Evolutionary conservation across 495 filamentous ascomycete species (phyloP).

Genomic region (Achaetomiella virescens): DNA sequence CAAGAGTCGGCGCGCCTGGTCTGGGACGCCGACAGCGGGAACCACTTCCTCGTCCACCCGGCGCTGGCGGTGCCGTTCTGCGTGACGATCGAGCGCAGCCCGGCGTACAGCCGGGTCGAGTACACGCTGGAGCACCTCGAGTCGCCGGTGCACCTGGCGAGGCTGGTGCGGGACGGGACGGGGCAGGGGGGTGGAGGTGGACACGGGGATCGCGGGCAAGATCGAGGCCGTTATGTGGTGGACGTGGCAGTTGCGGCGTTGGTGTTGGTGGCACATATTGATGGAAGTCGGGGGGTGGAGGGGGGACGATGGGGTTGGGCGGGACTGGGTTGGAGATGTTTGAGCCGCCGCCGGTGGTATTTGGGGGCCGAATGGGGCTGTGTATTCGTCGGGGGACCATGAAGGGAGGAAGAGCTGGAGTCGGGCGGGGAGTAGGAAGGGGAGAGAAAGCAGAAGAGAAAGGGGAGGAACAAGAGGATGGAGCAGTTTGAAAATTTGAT

Average conservation of each 20-base stretch:
- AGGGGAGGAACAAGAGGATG: slow-evolving; percentile 28
- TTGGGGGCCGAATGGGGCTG: slow-evolving; percentile 17
- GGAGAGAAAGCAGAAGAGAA: slow-evolving; percentile 20
- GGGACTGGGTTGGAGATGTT: slow-evolving; percentile 39
- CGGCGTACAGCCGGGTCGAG: slow-evolving; percentile 50
- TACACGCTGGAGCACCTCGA: slow-evolving; percentile 59
- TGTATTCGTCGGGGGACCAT: slow-evolving; percentile 12
- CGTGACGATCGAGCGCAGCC: slow-evolving; percentile 45
- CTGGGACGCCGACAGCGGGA: slow-evolving; percentile 56
- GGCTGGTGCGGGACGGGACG: slow-evolving; percentile 46
- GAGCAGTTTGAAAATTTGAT: slow-evolving; percentile 53
- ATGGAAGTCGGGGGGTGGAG: not conserved
- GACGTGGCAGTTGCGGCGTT: slow-evolving; percentile 66
- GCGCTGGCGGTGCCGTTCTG: slow-evolving; percentile 54
- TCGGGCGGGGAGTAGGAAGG: slow-evolving; percentile 17
- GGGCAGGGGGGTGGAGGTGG: slow-evolving; percentile 48
- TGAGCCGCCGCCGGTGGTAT: slow-evolving; percentile 42
- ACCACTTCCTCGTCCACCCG: slow-evolving; percentile 69
- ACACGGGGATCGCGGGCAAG: slow-evolving; percentile 44
- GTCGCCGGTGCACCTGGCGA: slow-evolving; percentile 45
- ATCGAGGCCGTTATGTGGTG: slow-evolving; percentile 64
- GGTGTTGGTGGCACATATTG: slow-evolving; percentile 56
- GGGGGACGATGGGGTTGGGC: slow-evolving; percentile 15
- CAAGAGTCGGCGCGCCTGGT: slow-evolving; percentile 66
- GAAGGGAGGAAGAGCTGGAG: slow-evolving; percentile 25